These are phyloP conservation scores for Alternaria brassicae DNA, from an alignment of 2,329 filamentous ascomycete species.

Conservation along the genomic window DNA sequence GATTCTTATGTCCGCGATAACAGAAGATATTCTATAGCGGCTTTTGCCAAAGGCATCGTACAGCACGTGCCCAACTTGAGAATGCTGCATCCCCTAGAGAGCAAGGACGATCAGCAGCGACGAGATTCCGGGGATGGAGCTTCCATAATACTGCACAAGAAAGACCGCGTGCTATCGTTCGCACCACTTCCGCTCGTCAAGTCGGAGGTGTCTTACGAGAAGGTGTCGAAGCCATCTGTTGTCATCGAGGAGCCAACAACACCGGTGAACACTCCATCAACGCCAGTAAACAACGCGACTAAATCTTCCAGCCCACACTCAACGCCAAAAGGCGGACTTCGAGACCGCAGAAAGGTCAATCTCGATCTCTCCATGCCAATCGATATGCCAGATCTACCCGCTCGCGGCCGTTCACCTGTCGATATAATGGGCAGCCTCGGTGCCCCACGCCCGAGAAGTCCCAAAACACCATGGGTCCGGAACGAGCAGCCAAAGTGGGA, in stretches of 20 bases:
- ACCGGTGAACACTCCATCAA: neutral
- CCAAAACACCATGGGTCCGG: conserved; percentile 33
- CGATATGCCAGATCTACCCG: conserved; percentile 28
- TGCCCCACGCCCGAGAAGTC: conserved; percentile 35
- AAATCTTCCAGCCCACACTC: neutral
- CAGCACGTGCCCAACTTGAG: conserved; percentile 34
- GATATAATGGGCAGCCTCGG: conserved; percentile 22
- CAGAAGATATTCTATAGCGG: conserved; percentile 32
- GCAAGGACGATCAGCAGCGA: conserved; percentile 3
- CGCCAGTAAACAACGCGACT: neutral
- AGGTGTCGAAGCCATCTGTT: conserved; percentile 2
- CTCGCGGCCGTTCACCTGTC: conserved; percentile 23
- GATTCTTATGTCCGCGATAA: conserved; percentile 19
- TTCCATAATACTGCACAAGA: conserved; percentile 10
- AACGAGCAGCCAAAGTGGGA: conserved; percentile 24
- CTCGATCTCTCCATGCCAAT: conserved; percentile 39
- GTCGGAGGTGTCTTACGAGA: neutral
- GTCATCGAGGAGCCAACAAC: conserved; percentile 2
- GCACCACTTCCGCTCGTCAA: conserved; percentile 6
- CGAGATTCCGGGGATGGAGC: conserved; percentile 1
- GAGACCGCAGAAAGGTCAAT: conserved; percentile 39
- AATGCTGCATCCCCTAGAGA: conserved; percentile 20
- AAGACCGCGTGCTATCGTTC: conserved; percentile 18
- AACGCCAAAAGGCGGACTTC: conserved; percentile 25
- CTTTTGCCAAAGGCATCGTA: conserved; percentile 33